Percentiles rank a stretch among this genome's conserved stretches.
Evolutionary conservation across 2,329 filamentous ascomycete species (phyloP).

Genomic region (Cryphonectria parasitica): DNA sequence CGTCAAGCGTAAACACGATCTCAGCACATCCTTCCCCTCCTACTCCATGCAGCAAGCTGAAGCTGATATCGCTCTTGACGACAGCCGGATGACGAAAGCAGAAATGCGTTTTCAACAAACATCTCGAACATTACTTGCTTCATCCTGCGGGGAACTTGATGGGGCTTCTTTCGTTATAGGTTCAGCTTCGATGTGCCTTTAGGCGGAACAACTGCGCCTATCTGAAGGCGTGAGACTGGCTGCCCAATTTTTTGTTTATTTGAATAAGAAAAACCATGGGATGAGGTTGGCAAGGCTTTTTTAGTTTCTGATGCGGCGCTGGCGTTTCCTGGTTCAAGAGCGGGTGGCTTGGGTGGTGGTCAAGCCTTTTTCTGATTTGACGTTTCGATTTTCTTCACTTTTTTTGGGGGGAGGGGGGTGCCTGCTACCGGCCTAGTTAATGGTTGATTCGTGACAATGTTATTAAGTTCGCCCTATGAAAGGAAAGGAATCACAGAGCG

Average conservation of each 20-base stretch:
- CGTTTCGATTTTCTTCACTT: constrained; percentile 32
- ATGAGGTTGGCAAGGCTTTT: not conserved
- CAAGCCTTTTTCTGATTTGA: constrained; percentile 37
- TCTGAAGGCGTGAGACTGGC: not conserved
- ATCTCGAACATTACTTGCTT: not conserved
- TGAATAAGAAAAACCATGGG: not conserved
- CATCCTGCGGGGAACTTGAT: not conserved
- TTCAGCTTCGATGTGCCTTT: not conserved
- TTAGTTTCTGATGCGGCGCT: not conserved
- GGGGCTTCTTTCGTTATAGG: no score
- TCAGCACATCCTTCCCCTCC: not conserved
- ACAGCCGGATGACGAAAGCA: not conserved
- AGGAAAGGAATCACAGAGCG: constrained; percentile 16
- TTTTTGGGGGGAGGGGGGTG: no score
- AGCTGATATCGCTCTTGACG: not conserved
- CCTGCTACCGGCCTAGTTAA: constrained; percentile 21
- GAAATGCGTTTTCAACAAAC: no score
- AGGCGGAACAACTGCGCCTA: not conserved
- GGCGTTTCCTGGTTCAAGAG: not conserved
- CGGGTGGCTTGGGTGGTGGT: constrained; percentile 35
- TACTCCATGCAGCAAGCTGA: not conserved
- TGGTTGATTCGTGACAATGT: constrained; percentile 31
- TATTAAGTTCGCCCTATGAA: constrained; percentile 28
- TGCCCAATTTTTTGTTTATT: not conserved
- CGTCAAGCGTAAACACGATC: not conserved